Percentiles rank a stretch among this genome's conserved stretches.
Evolutionary conservation across 148 eudicot genomes (phyloP).

Genomic region (Camellia sinensis): DNA sequence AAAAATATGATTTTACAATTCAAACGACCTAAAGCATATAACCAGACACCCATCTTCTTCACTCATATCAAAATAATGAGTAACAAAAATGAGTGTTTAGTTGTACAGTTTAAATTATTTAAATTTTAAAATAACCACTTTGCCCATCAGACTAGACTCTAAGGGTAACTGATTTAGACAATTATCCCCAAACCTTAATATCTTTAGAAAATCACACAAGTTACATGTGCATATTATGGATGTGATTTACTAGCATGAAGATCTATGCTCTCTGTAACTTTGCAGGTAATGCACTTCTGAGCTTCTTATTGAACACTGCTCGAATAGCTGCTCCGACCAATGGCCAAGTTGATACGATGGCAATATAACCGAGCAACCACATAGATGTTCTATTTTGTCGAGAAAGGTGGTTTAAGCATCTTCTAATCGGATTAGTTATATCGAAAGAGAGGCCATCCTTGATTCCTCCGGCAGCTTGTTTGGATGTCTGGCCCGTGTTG

Average conservation of each 20-base stretch:
- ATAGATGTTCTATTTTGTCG: slow-evolving; percentile 56
- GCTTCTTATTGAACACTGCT: slow-evolving; percentile 51
- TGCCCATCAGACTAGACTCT: too few relatives aligned
- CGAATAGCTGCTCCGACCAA: slow-evolving; percentile 53
- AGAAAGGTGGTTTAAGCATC: slow-evolving; percentile 55
- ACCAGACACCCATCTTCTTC: too few relatives aligned
- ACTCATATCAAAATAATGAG: too few relatives aligned
- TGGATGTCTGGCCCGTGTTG: slow-evolving; percentile 9
- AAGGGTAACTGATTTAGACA: too few relatives aligned
- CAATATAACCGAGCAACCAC: slow-evolving; percentile 75
- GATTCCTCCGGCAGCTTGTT: slow-evolving; percentile 20
- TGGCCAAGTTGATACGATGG: slow-evolving; percentile 64
- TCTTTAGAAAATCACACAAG: not conserved
- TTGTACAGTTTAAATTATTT: too few relatives aligned
- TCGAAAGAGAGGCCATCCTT: slow-evolving; percentile 15
- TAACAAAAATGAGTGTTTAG: too few relatives aligned
- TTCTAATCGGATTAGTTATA: slow-evolving; percentile 28
- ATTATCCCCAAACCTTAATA: too few relatives aligned
- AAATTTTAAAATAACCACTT: too few relatives aligned
- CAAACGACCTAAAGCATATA: too few relatives aligned
- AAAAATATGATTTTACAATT: too few relatives aligned
- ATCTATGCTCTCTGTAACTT: slow-evolving; percentile 28
- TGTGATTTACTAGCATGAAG: slow-evolving; percentile 7
- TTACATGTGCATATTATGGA: not conserved
- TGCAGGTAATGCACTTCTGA: slow-evolving; percentile 28